phyloP scores from a whole-genome alignment of 2,329 filamentous ascomycete genomes.

The Colletotrichum falcatum region DNA sequence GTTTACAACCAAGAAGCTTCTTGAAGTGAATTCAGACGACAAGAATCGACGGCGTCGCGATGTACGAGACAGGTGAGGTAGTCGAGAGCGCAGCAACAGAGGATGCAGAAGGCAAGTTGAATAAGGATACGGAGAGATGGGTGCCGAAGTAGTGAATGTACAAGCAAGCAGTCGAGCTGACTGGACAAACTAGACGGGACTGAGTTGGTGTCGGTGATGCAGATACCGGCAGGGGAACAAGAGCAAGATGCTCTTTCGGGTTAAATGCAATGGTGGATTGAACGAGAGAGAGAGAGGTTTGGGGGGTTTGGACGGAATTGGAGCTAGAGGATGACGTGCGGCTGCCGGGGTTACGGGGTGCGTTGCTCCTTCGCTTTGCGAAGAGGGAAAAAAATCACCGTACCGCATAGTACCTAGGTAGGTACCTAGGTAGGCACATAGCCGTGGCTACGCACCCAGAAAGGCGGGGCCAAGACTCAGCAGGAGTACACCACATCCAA shows the following conservation, averaged over 20 bases:
- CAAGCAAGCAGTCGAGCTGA: neutral
- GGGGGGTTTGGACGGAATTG: neutral
- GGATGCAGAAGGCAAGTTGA: constrained; percentile 1
- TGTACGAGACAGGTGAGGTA: neutral
- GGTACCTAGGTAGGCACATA: too few species aligned
- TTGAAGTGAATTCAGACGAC: neutral
- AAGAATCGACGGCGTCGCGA: neutral
- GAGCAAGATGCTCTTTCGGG: constrained; percentile 4
- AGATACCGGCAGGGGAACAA: neutral
- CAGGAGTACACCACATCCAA: neutral
- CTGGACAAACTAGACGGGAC: neutral
- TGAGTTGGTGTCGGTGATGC: constrained; percentile 5
- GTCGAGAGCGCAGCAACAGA: neutral
- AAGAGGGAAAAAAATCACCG: neutral
- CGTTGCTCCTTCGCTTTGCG: constrained; percentile 4
- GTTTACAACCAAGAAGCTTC: neutral
- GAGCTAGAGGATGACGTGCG: constrained; percentile 35
- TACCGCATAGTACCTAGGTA: neutral
- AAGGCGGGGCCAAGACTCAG: constrained; percentile 1
- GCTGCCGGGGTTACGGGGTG: constrained; percentile 35
- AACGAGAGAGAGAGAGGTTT: neutral
- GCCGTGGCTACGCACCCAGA: neutral
- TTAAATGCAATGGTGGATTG: constrained; percentile 1
- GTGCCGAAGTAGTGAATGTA: neutral
- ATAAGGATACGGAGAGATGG: neutral